Evolutionary conservation across 2,329 filamentous ascomycete species (phyloP).

Genomic region (Cordyceps militaris): DNA sequence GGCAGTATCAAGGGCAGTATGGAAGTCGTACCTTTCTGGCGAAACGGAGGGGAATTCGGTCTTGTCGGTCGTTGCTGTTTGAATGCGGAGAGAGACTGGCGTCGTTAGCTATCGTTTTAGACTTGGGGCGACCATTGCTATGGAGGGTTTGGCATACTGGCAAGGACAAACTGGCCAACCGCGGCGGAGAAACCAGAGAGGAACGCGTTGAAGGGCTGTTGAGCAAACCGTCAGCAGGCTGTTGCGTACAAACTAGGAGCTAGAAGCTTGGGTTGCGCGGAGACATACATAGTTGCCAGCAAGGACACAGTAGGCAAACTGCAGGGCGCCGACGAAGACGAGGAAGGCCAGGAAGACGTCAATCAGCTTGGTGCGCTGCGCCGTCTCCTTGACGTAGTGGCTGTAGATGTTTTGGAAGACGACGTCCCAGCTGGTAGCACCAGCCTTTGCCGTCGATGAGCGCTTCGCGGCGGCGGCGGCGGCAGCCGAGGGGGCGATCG

Average conservation of each 20-base stretch:
- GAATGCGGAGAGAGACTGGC: conserved; percentile 71
- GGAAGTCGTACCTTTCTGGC: conserved; percentile 62
- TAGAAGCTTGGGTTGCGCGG: neutral
- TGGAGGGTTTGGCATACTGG: conserved; percentile 48
- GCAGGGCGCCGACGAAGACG: conserved; percentile 75
- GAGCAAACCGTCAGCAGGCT: conserved; percentile 16
- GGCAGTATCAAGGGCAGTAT: neutral
- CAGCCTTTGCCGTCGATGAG: conserved; percentile 19
- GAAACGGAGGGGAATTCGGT: conserved; percentile 68
- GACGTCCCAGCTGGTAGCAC: conserved; percentile 40
- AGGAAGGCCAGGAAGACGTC: conserved; percentile 89
- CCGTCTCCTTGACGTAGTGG: conserved; percentile 73
- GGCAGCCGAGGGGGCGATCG: conserved; percentile 26
- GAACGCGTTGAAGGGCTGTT: conserved; percentile 96
- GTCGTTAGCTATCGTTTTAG: neutral
- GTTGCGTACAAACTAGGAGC: neutral
- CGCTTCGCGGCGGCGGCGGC: conserved; percentile 20
- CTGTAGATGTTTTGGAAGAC: conserved; percentile 65
- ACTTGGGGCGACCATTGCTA: neutral
- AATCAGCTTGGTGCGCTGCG: conserved; percentile 85
- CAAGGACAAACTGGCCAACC: conserved; percentile 95
- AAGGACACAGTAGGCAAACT: conserved; percentile 88
- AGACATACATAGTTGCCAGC: conserved; percentile 85
- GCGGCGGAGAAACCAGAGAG: conserved; percentile 90
- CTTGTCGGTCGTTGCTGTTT: conserved; percentile 80